These are phyloP conservation scores for Coriaria nepalensis DNA, from an alignment of 306 rosid species.

Conservation along the genomic window DNA sequence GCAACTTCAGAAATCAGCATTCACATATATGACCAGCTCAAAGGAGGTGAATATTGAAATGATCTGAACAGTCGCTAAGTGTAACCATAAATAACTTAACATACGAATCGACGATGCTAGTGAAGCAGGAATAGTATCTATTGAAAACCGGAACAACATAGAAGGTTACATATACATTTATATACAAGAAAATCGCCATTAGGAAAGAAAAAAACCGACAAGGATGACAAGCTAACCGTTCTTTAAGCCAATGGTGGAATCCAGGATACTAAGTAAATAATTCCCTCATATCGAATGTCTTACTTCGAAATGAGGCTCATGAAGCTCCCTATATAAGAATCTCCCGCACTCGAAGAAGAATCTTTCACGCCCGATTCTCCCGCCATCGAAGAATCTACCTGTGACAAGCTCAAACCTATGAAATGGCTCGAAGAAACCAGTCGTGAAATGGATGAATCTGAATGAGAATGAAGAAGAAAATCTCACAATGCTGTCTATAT, in stretches of 20 bases:
- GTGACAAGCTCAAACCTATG: neutral
- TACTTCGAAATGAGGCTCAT: constrained; percentile 51
- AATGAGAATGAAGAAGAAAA: neutral
- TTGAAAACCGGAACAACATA: too few relatives aligned
- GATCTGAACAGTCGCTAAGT: too few relatives aligned
- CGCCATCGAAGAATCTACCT: constrained; percentile 23
- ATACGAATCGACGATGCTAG: too few relatives aligned
- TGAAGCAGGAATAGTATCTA: too few relatives aligned
- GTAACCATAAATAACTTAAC: too few relatives aligned
- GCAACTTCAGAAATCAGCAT: too few relatives aligned
- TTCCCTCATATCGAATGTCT: constrained; percentile 74
- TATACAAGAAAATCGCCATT: too few relatives aligned
- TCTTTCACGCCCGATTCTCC: constrained; percentile 13
- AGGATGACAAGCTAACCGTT: constrained; percentile 22
- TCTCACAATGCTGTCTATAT: neutral
- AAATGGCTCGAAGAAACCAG: neutral
- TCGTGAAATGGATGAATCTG: too few relatives aligned
- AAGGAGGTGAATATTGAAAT: too few relatives aligned
- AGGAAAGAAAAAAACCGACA: too few relatives aligned
- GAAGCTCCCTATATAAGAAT: constrained; percentile 45
- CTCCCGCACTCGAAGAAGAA: constrained; percentile 16
- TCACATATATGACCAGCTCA: too few relatives aligned
- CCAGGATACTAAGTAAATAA: constrained; percentile 31
- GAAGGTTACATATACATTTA: too few relatives aligned
- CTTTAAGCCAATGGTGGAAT: constrained; percentile 52